These are phyloP conservation scores for Penicillium sp. DNA, from an alignment of 2,329 filamentous ascomycete genomes.

Conservation along the genomic window DNA sequence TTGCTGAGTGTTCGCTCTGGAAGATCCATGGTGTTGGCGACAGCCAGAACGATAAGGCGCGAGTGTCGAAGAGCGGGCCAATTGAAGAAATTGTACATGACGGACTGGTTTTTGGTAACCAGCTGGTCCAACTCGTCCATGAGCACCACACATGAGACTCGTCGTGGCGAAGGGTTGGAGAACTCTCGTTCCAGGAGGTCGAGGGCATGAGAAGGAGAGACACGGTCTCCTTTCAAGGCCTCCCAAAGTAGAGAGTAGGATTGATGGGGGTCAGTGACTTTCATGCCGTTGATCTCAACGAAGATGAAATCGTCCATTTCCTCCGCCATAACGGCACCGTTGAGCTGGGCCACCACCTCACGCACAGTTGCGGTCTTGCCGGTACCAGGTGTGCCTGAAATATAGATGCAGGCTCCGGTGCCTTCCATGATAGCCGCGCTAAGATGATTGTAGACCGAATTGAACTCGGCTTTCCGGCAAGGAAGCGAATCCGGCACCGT, in stretches of 20 bases:
- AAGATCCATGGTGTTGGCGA: slow-evolving; percentile 98
- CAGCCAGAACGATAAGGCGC: slow-evolving; percentile 87
- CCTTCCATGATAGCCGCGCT: slow-evolving; percentile 92
- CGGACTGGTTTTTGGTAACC: slow-evolving; percentile 96
- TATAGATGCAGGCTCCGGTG: slow-evolving; percentile 94
- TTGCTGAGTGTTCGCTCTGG: slow-evolving; percentile 94
- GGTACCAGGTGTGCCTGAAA: slow-evolving; percentile 95
- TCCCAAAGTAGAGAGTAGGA: slow-evolving; percentile 95
- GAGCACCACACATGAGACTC: slow-evolving; percentile 90
- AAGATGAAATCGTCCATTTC: slow-evolving; percentile 98
- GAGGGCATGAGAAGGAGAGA: slow-evolving; percentile 84
- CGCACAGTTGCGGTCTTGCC: slow-evolving; percentile 97
- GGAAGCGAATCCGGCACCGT: slow-evolving; percentile 84
- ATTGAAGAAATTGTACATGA: slow-evolving; percentile 99
- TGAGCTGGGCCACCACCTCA: slow-evolving; percentile 84
- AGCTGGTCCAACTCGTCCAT: slow-evolving; percentile 99
- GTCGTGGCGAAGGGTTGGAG: slow-evolving; percentile 78
- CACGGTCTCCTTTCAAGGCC: slow-evolving; percentile 84
- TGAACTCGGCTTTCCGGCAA: slow-evolving; percentile 87
- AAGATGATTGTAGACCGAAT: slow-evolving; percentile 85
- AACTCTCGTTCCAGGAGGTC: slow-evolving; percentile 91
- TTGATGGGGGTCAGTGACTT: slow-evolving; percentile 95
- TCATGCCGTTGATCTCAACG: slow-evolving; percentile 99
- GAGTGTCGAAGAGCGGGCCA: slow-evolving; percentile 92
- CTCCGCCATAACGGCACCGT: slow-evolving; percentile 79